phyloP scores from a whole-genome alignment of 2,329 filamentous ascomycete genomes.

The Fusarium sp. region DNA sequence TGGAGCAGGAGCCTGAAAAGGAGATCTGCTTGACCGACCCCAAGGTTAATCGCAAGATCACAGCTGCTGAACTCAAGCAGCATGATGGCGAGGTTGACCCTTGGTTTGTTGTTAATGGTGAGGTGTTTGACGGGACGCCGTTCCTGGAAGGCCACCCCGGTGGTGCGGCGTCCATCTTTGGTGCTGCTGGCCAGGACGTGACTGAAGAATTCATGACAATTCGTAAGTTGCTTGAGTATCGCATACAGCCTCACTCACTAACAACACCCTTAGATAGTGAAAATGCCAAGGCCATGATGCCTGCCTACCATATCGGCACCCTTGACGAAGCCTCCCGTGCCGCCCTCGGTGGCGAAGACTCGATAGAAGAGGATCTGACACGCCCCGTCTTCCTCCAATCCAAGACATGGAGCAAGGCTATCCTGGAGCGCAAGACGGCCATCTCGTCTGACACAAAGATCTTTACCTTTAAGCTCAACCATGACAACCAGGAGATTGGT shows the following conservation, averaged over 20 bases:
- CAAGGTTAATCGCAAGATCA: slow-evolving; percentile 71
- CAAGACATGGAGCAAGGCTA: slow-evolving; percentile 79
- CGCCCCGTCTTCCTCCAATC: slow-evolving; percentile 77
- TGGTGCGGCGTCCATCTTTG: slow-evolving; percentile 85
- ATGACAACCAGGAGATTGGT: slow-evolving; percentile 76
- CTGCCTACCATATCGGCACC: slow-evolving; percentile 83
- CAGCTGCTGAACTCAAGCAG: slow-evolving; percentile 76
- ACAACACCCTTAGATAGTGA: slow-evolving; percentile 76
- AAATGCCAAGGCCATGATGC: slow-evolving; percentile 92
- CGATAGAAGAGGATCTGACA: slow-evolving; percentile 54
- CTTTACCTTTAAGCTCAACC: slow-evolving; percentile 84
- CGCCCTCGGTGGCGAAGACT: slow-evolving; percentile 61
- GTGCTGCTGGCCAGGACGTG: slow-evolving; percentile 83
- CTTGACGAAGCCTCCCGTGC: slow-evolving; percentile 70
- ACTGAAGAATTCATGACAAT: slow-evolving; percentile 94
- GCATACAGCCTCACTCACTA: slow-evolving; percentile 28
- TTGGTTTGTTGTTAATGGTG: slow-evolving; percentile 90
- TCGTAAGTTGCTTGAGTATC: slow-evolving; percentile 66
- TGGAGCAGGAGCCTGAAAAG: slow-evolving; percentile 63
- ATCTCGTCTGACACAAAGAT: slow-evolving; percentile 84
- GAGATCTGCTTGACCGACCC: slow-evolving; percentile 85
- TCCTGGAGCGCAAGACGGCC: slow-evolving; percentile 74
- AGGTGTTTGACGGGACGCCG: slow-evolving; percentile 87
- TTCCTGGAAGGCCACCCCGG: slow-evolving; percentile 89
- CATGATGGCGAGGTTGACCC: slow-evolving; percentile 75